Evolutionary conservation across 1,284 basidiomycete species (phyloP).

Genomic region (Marasmius fiardii): DNA sequence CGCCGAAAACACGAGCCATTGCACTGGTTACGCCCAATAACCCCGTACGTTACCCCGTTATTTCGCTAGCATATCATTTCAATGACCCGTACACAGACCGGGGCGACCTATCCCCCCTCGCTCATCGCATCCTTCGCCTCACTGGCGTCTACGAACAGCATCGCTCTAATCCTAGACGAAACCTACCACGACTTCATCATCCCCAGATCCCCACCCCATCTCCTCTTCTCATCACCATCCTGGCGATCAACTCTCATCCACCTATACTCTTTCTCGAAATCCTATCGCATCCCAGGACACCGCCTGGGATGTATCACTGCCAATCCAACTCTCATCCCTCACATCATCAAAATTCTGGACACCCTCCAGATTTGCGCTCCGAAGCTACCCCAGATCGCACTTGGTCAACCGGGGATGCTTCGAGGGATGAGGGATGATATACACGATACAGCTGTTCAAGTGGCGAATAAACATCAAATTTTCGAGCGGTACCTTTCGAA

Average conservation of each 20-base stretch:
- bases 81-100: conserved; percentile 55
- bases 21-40: conserved; percentile 78
- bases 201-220: conserved; percentile 31
- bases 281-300: conserved; percentile 84
- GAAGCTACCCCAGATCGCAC: conserved; percentile 65
- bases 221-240: conserved; percentile 38
- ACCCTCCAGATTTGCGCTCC: conserved; percentile 81
- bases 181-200: conserved; percentile 84
- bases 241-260: conserved; percentile 71
- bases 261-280: conserved; percentile 81
- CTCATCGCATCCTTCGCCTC: conserved; percentile 63
- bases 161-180: conserved; percentile 86
- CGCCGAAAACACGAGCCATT: conserved; percentile 62
- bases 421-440: conserved; percentile 55
- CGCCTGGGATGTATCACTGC: conserved; percentile 79
- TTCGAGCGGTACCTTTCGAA: conserved; percentile 50
- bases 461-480: conserved; percentile 55
- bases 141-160: conserved; percentile 52
- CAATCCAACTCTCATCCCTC: conserved; percentile 50
- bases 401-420: conserved; percentile 48
- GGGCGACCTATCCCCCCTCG: conserved; percentile 63
- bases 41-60: conserved; percentile 40
- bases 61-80: conserved; percentile 2
- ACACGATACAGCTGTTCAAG: conserved; percentile 41
- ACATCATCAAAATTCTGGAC: conserved; percentile 68